These are phyloP conservation scores for Gonium pectorale DNA, from an alignment of 139 green algal species.

Conservation along the genomic window DNA sequence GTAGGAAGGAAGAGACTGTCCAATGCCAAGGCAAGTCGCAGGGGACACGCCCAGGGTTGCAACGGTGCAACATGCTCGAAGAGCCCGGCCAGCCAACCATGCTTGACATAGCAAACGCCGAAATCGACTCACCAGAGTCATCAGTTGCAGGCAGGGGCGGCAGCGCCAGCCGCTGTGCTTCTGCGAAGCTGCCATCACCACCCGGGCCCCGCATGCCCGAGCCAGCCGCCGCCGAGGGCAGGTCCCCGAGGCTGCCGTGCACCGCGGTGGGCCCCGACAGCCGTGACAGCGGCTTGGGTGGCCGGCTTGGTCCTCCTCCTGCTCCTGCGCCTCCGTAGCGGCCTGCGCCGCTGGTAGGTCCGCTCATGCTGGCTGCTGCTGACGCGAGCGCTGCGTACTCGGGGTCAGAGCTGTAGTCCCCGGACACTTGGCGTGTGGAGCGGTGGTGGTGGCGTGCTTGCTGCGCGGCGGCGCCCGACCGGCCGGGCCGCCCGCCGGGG, in stretches of 20 bases:
- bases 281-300: conserved; percentile 6
- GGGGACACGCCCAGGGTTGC: too few relatives aligned
- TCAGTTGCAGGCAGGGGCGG: too few relatives aligned
- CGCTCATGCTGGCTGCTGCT: not conserved
- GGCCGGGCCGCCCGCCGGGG: not conserved
- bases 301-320: too few relatives aligned
- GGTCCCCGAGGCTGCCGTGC: conserved; percentile 28
- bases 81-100: not conserved
- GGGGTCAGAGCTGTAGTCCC: conserved; percentile 12
- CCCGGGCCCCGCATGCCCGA: not conserved
- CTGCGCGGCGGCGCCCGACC: not conserved
- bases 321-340: not conserved
- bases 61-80: not conserved
- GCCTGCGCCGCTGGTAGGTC: not conserved
- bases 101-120: too few relatives aligned
- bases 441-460: too few relatives aligned
- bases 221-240: not conserved
- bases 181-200: too few relatives aligned
- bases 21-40: too few relatives aligned
- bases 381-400: not conserved
- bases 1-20: too few relatives aligned
- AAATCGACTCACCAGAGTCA: too few relatives aligned
- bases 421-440: not conserved
- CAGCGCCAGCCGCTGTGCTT: not conserved
- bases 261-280: not conserved